Conservation (phyloP, 768 basidiomycete species). For the Lanmaoa pseudosensibilis region DNA sequence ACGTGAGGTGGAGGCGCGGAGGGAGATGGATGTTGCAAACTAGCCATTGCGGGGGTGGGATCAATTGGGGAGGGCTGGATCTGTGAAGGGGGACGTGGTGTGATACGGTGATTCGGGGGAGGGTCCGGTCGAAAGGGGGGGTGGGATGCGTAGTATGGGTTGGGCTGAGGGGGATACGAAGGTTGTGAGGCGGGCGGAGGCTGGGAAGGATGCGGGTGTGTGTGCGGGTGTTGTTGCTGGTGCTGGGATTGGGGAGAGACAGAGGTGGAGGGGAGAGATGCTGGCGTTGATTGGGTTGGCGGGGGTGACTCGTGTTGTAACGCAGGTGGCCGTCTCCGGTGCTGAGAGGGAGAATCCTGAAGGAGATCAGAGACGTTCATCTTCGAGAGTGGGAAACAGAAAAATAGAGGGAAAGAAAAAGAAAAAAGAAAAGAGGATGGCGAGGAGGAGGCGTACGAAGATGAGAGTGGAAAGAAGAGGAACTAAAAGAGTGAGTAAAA, state of each 20-base stretch:
- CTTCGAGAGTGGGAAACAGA: background rate
- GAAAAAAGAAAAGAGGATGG: background rate
- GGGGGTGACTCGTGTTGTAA: constrained; percentile 26
- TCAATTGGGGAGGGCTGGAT: constrained; percentile 28
- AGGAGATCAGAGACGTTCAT: constrained; percentile 74
- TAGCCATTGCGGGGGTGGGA: constrained; percentile 34
- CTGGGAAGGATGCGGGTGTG: constrained; percentile 15
- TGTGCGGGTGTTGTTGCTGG: constrained; percentile 28
- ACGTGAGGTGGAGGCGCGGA: constrained; percentile 32
- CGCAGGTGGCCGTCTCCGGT: constrained; percentile 35
- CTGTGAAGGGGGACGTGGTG: constrained; percentile 35
- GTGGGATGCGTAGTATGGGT: constrained; percentile 19
- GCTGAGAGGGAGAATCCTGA: constrained; percentile 69
- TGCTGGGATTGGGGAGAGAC: constrained; percentile 34
- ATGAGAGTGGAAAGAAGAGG: constrained; percentile 31
- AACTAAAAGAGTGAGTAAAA: constrained; percentile 30
- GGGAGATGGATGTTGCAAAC: constrained; percentile 33
- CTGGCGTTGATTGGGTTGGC: constrained; percentile 28
- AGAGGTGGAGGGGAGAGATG: constrained; percentile 29
- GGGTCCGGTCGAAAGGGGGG: constrained; percentile 20
- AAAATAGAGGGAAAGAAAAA: background rate
- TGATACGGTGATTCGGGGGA: constrained; percentile 28
- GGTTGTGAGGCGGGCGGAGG: constrained; percentile 17
- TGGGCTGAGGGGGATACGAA: constrained; percentile 27
- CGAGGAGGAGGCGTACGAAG: constrained; percentile 14